phyloP scores from a whole-genome alignment of 495 filamentous ascomycete genomes.

The Xylaria sp. region DNA sequence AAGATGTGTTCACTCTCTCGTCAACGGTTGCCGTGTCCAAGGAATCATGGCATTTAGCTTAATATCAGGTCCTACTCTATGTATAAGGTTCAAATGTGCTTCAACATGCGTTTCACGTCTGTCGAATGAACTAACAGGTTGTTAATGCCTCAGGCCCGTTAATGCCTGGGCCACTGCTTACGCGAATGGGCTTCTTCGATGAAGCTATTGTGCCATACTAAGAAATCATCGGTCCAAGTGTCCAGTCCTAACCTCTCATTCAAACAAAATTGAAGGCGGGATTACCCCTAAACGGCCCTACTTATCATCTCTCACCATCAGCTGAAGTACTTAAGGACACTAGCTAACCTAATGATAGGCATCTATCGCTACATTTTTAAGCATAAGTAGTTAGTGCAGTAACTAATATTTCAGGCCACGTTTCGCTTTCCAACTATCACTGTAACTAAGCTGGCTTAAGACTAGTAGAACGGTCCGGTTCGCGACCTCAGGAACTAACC shows the following conservation, averaged over 20 bases:
- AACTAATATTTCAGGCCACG: too few species aligned
- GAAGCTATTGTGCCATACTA: background rate
- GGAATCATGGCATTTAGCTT: conserved; percentile 9
- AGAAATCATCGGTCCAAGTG: background rate
- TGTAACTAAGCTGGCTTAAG: too few species aligned
- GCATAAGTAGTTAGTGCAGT: too few species aligned
- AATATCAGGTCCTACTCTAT: conserved; percentile 3
- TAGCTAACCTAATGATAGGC: too few species aligned
- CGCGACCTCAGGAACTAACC: too few species aligned
- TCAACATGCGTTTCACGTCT: background rate
- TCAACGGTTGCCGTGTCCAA: conserved; percentile 1
- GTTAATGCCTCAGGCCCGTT: background rate
- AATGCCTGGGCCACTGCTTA: background rate
- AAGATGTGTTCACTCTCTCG: background rate
- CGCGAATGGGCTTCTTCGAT: background rate
- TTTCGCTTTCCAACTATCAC: too few species aligned
- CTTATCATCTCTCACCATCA: too few species aligned
- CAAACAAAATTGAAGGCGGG: background rate
- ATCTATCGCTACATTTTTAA: too few species aligned
- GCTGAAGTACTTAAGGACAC: too few species aligned
- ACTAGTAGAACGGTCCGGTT: too few species aligned
- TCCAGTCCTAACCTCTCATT: background rate
- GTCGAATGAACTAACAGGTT: background rate
- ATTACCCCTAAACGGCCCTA: background rate
- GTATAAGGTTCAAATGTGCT: background rate